These are phyloP conservation scores for Hypoxylon fragiforme DNA, from an alignment of 495 filamentous ascomycete species.

Conservation along the genomic window DNA sequence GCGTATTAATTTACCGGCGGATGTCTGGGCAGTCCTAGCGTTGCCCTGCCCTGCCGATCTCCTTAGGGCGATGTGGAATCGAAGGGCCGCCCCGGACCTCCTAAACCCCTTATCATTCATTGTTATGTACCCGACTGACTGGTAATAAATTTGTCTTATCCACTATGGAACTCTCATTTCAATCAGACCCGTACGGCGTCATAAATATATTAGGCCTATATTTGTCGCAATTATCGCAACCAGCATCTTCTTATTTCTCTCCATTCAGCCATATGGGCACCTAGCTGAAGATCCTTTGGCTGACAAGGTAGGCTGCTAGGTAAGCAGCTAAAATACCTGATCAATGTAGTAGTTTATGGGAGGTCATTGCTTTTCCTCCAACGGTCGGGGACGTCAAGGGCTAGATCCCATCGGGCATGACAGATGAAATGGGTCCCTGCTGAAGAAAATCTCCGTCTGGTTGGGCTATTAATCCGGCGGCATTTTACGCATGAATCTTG, in stretches of 20 bases:
- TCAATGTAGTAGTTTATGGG: too few relatives aligned
- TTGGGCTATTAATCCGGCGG: slow-evolving; percentile 33
- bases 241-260: neutral
- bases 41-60: slow-evolving; percentile 31
- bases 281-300: neutral
- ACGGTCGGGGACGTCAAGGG: slow-evolving; percentile 24
- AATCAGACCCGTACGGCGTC: slow-evolving; percentile 7
- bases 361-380: slow-evolving; percentile 8
- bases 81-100: slow-evolving; percentile 35
- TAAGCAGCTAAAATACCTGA: too few relatives aligned
- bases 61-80: slow-evolving; percentile 29
- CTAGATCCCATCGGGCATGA: slow-evolving; percentile 27
- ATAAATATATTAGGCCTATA: slow-evolving; percentile 1
- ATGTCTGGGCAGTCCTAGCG: slow-evolving; percentile 30
- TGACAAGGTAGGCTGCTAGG: too few relatives aligned
- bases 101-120: slow-evolving; percentile 24
- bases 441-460: slow-evolving; percentile 38
- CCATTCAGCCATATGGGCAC: neutral
- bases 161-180: slow-evolving; percentile 26
- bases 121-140: slow-evolving; percentile 31
- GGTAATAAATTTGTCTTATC: slow-evolving; percentile 23
- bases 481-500: slow-evolving; percentile 39
- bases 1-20: slow-evolving; percentile 34
- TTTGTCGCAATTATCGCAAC: slow-evolving; percentile 2
- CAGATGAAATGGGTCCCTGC: slow-evolving; percentile 34